Base-by-base conservation (phyloP, 495 filamentous ascomycete species). In the Tuber microsphaerosporum region DNA sequence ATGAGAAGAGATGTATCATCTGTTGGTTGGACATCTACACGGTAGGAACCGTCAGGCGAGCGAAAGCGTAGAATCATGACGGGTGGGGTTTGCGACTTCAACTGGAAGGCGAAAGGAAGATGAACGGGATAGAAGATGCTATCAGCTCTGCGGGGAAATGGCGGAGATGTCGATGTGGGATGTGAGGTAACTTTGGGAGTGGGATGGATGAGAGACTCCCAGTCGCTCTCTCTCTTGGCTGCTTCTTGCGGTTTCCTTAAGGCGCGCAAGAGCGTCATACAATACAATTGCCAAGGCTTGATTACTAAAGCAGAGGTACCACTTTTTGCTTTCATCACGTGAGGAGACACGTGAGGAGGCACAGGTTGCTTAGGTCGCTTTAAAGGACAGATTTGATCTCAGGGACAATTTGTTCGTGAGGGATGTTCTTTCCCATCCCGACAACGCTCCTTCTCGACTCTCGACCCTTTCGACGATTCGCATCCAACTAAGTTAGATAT, bases 41-140 rank as follows among this genome's bases (percentile, higher is more conserved):
- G 89, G 82, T 90, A 87, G 83, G 89, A 89, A 84, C 91, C 91
- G 85, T 93, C 90, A 72, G 89, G 89, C 45, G 89, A 88, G 74
- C 89, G 87, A 76, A 93, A 87, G 82, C 91, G 85, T 68, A 93
- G 84, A 74, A 93, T 86, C 91, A 93, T 93, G 72, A 74, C 70
- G 72, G 68, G 56, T 46, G 72, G 74, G 71, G 71, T 43, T 46
- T 71, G 39, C 39, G 70, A 61, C 34, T 48, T 70, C 61, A 19
- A 44, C 69, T 20, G 51, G 65, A 68, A 39, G 31, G 34, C 45
- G 41, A 37, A 77, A 74, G 74, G 68, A 44, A 80, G 73, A 76
- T 79, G 78, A 75, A 65, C 12, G 26, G 74, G 76, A 79, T 72
- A 72, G 39, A 43, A 45, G 73, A 42, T 79, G 42, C 73, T 79